phyloP scores from a whole-genome alignment of 768 basidiomycete species.

The Coprinopsis strossmayeri region DNA sequence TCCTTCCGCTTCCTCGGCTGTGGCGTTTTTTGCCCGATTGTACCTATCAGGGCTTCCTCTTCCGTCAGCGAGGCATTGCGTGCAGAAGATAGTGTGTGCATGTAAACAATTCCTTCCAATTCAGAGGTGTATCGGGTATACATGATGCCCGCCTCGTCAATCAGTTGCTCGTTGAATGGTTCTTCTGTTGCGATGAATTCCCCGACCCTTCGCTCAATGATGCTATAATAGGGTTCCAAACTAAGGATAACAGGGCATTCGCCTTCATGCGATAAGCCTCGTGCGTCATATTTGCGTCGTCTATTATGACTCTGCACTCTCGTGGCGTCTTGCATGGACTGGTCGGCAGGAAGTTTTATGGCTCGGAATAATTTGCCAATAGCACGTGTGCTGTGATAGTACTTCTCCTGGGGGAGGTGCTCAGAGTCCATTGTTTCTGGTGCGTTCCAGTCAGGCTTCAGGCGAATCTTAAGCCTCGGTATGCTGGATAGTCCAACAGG shows the following conservation, averaged over 20 bases:
- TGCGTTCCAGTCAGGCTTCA: constrained; percentile 59
- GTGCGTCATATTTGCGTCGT: background rate
- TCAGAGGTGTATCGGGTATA: constrained; percentile 38
- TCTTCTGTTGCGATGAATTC: constrained; percentile 24
- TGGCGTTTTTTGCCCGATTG: constrained; percentile 56
- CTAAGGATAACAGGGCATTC: background rate
- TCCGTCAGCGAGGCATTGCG: constrained; percentile 43
- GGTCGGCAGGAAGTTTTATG: constrained; percentile 44
- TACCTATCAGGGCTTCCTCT: constrained; percentile 60
- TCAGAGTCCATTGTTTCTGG: constrained; percentile 40
- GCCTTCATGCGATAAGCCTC: background rate
- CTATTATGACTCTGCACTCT: constrained; percentile 5
- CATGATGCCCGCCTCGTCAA: constrained; percentile 25
- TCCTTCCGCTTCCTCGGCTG: constrained; percentile 50
- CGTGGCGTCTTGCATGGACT: constrained; percentile 6
- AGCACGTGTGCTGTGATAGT: constrained; percentile 47
- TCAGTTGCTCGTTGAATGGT: constrained; percentile 14
- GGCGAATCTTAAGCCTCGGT: constrained; percentile 32
- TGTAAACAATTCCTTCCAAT: constrained; percentile 40
- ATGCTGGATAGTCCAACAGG: constrained; percentile 34
- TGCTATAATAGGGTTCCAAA: constrained; percentile 5
- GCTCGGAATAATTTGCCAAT: constrained; percentile 59
- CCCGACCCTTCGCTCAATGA: constrained; percentile 21
- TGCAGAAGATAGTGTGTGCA: constrained; percentile 38
- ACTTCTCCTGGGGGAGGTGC: constrained; percentile 22